Evolutionary conservation across 2,329 filamentous ascomycete species (phyloP), one percentile per base, ranked within the genome.

Genomic region (Didymella pomorum): DNA sequence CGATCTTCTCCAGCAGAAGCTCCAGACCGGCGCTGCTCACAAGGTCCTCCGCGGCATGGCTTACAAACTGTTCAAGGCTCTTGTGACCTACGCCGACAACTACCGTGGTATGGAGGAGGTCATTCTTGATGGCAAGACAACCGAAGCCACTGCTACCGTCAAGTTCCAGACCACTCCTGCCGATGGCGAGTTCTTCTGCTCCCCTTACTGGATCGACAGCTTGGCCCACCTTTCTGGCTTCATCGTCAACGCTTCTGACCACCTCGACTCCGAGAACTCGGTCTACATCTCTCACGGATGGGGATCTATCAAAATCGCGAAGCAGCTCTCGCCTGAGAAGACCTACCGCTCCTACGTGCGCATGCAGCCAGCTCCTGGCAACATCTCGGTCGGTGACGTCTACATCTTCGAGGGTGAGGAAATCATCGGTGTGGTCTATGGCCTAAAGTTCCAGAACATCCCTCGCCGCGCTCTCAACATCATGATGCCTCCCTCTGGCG

Each of bases 1-100:
- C 56, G 80, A 93, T 71, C 81, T 92, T 33, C 86, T 94, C 71
- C 85, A 87, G 68, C 82, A 85, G 61, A 88, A 86, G 58, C 88
- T 89, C 54, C 79, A 85, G 67, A 82, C 81, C 31, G 89, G 89
- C 37, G 83, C 85, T 55, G 89, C 89, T 26, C 89, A 90, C 73
- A 89, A 90, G 78, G 85, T 93, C 61, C 85, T 89, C 48, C 87
- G 89, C 25, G 89, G 89, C 31, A 86, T 93, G 79, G 88, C 89
- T 14, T 95, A 95, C 83, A 93, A 93, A 78, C 83, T 89, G 50
- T 86, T 86, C 78, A 83, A 83, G 69, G 80, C 83, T 52, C 77
- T 86, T 29, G 84, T 86, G 35, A 82, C 81, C 48, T 87, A 87
- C 65, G 80, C 82, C 56, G 79, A 81, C 56, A 84, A 82, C 67